phyloP scores from a whole-genome alignment of 2,329 filamentous ascomycete species.

The Tolypocladium amazonense region DNA sequence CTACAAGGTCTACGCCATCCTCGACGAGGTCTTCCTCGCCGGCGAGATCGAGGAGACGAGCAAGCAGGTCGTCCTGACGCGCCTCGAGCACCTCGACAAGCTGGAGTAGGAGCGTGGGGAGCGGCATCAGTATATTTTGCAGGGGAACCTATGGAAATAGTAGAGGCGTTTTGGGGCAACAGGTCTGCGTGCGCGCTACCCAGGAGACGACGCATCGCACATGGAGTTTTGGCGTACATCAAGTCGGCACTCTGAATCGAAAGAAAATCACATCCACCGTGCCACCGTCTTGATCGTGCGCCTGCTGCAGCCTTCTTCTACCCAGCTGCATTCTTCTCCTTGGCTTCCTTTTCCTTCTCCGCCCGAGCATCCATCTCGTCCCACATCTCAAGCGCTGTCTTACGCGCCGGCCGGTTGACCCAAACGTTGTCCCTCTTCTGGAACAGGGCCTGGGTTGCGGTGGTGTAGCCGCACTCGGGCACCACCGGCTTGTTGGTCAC shows the following conservation, averaged over 20 bases:
- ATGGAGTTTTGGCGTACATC: not conserved
- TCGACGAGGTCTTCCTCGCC: constrained; percentile 95
- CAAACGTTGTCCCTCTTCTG: constrained; percentile 7
- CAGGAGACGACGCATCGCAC: not conserved
- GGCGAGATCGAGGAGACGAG: constrained; percentile 98
- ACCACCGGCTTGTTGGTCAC: not conserved
- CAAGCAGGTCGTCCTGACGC: constrained; percentile 91
- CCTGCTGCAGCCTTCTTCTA: not conserved
- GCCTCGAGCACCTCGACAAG: constrained; percentile 92
- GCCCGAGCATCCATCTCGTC: constrained; percentile 1
- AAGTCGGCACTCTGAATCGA: not conserved
- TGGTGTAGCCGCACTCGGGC: not conserved
- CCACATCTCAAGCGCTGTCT: constrained; percentile 17
- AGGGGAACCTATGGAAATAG: not conserved
- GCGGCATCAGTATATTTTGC: not conserved
- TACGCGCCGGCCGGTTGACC: constrained; percentile 9
- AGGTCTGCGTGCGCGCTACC: not conserved
- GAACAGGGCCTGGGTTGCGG: constrained; percentile 7
- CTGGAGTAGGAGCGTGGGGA: constrained; percentile 47
- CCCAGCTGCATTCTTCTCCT: not conserved
- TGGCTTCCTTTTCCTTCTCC: not conserved
- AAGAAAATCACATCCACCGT: not conserved
- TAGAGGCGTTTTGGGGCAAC: not conserved
- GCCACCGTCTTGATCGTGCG: not conserved
- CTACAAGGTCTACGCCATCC: constrained; percentile 89